Base-by-base conservation (phyloP, 306 rosid species). In the apple (Malus domestica) region DNA sequence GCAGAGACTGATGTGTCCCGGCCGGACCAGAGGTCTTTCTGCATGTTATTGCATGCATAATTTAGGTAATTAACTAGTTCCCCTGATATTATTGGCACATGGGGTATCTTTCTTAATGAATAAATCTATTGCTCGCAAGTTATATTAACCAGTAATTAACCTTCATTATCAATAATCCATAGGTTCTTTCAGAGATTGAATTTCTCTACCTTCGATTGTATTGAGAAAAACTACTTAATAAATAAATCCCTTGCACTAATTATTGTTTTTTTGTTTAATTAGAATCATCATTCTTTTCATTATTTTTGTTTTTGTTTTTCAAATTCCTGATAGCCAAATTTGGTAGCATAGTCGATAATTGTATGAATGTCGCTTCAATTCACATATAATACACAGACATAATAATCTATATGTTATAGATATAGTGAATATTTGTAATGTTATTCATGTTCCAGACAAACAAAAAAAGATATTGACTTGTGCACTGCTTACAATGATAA, bases 51-150 rank as follows among this genome's bases (percentile, higher is more conserved):
- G 42, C 68, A 64, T 64, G 29, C 62, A 57, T 35, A 25, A n/a
- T 68, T 6, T 27, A 67, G 49, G 57, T 64, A 19, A 54, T 75
- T 75, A 20, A 51, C 42, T 20, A 27, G 30, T 13, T 46, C 32
- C 59, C 38, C 19, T 19, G 52, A 66, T 69, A 6, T 30, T 25
- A 67, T 68, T 40, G 40, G 64, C 84, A 71, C 78, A 81, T 81
- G 71, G 78, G 59, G 10, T 55, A 25, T 58, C 45, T 44, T 29
- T 45, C 70, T 49, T 72, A 10, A 40, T 71, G 45, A n/a, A 67
- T 10, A 63, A 63, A 15, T 15, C 12, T 4, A 64, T 71, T 49
- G 45, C 67, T 55, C 75, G 30, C 13, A 5, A 70, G 44, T 57
- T 19, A 40, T 20, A 45, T 42, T 46, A 42, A 59, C 29, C 25